phyloP scores from a whole-genome alignment of 768 basidiomycete species.

The Agaricus blazei region DNA sequence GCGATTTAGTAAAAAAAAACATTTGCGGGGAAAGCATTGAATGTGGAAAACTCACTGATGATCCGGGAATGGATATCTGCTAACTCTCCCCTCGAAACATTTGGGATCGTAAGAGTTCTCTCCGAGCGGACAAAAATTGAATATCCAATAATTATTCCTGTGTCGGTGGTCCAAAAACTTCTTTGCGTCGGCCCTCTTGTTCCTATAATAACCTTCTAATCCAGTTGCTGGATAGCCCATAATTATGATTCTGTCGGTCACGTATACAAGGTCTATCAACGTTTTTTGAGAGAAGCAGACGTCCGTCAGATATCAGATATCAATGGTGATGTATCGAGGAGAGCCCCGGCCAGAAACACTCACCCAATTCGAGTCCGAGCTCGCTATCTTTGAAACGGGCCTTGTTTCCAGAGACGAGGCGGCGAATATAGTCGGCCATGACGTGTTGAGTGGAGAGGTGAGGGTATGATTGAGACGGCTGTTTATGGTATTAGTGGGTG shows the following conservation, averaged over 20 bases:
- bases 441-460: not conserved
- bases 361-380: slow-evolving; percentile 68
- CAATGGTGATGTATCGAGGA: too few relatives aligned
- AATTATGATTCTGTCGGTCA: slow-evolving; percentile 71
- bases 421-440: slow-evolving; percentile 65
- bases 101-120: slow-evolving; percentile 76
- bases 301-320: not conserved
- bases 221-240: slow-evolving; percentile 86
- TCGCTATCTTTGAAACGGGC: slow-evolving; percentile 67
- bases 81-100: slow-evolving; percentile 70
- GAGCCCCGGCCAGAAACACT: slow-evolving; percentile 1
- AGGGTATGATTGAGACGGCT: too few relatives aligned
- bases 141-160: slow-evolving; percentile 77
- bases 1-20: not conserved
- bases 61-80: slow-evolving; percentile 86
- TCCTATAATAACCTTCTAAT: slow-evolving; percentile 75
- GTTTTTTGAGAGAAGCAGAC: not conserved
- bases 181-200: slow-evolving; percentile 69
- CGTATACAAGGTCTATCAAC: slow-evolving; percentile 50
- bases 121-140: slow-evolving; percentile 79
- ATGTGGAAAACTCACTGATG: slow-evolving; percentile 59
- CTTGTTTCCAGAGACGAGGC: slow-evolving; percentile 79
- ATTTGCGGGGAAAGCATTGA: not conserved
- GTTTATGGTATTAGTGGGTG: not conserved
- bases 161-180: slow-evolving; percentile 72